Evolutionary conservation across 23 red algal genomes (phyloP).

Genomic region (Gracilariopsis chorda): DNA sequence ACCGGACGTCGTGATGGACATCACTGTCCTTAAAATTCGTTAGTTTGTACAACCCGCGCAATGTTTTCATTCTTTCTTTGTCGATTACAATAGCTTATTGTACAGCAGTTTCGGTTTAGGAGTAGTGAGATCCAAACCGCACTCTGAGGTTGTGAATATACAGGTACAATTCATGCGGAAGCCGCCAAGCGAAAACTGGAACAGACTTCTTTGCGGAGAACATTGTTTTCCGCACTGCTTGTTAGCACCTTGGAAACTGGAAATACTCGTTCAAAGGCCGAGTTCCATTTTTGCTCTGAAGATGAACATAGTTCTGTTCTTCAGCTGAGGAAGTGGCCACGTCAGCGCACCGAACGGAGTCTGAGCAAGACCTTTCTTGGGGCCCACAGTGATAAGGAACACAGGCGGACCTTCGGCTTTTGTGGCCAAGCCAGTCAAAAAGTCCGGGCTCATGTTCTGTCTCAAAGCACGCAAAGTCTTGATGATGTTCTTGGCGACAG

Average conservation of each 20-base stretch:
- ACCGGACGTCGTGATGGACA: constrained; percentile 61
- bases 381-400: constrained; percentile 27
- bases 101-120: too few species aligned
- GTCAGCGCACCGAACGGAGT: constrained; percentile 17
- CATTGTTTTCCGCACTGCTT: too few species aligned
- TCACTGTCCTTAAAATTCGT: constrained; percentile 43
- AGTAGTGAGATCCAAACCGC: too few species aligned
- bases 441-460: not conserved
- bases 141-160: too few species aligned
- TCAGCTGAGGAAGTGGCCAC: not conserved
- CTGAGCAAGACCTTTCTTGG: constrained; percentile 21
- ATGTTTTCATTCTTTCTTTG: not conserved
- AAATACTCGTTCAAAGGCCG: constrained; percentile 33
- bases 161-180: too few species aligned
- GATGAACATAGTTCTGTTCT: constrained; percentile 71
- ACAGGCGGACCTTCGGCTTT: not conserved
- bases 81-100: too few species aligned
- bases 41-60: not conserved
- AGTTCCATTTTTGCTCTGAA: constrained; percentile 31
- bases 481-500: constrained; percentile 21
- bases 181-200: too few species aligned
- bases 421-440: not conserved
- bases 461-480: not conserved
- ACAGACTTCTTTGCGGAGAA: too few species aligned
- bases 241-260: too few species aligned